Conservation (phyloP, 805 yeast species). For the Candida nanaspora region DNA sequence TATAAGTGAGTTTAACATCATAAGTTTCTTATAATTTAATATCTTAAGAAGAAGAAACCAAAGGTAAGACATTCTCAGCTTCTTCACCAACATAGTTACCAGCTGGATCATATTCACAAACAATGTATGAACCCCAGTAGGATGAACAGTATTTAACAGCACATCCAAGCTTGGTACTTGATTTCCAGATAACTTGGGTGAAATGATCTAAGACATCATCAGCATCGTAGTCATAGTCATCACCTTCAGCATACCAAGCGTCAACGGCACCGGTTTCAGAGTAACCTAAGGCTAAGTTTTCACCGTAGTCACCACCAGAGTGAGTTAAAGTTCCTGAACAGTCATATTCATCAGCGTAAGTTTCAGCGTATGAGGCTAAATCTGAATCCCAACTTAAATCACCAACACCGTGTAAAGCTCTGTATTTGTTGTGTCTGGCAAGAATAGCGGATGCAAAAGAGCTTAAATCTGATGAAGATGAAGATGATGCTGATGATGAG, state of each 20-base stretch:
- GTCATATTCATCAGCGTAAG: constrained; percentile 46
- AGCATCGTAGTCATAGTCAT: constrained; percentile 40
- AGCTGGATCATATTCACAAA: constrained; percentile 67
- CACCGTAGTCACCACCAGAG: constrained; percentile 60
- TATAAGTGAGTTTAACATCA: no score
- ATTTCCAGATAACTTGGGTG: constrained; percentile 74
- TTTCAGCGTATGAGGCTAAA: constrained; percentile 47
- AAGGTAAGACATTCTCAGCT: constrained; percentile 27
- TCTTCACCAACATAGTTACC: constrained; percentile 59
- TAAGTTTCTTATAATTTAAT: no score
- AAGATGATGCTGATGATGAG: constrained; percentile 12
- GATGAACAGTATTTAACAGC: constrained; percentile 53
- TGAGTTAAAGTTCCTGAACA: constrained; percentile 56
- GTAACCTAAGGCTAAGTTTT: constrained; percentile 75
- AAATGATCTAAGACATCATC: constrained; percentile 54
- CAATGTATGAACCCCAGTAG: constrained; percentile 46
- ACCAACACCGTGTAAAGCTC: constrained; percentile 46
- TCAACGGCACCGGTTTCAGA: constrained; percentile 48
- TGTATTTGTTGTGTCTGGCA: constrained; percentile 51
- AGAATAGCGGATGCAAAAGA: constrained; percentile 39
- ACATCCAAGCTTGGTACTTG: constrained; percentile 60
- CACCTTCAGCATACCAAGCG: constrained; percentile 72
- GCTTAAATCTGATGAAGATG: constrained; percentile 13
- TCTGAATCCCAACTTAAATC: constrained; percentile 48
- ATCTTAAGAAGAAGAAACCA: background rate